A percentile compares a stretch with the other conserved stretches of the same genome.
Evolutionary conservation across 495 filamentous ascomycete genomes (phyloP).

Genomic region (Hypoxylon fragiforme): DNA sequence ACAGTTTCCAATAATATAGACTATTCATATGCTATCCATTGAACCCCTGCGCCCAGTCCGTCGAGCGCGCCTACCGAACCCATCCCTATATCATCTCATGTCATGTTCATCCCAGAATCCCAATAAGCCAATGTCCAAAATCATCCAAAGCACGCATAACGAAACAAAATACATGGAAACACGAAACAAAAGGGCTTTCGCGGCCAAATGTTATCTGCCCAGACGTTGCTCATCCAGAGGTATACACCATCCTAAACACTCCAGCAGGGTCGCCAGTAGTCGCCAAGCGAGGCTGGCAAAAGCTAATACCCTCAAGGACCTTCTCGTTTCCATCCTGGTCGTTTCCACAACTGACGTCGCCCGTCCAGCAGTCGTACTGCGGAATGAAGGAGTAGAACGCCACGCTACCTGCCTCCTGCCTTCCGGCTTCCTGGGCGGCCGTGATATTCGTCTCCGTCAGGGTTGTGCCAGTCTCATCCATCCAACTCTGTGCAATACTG

Average conservation of each 20-base stretch:
- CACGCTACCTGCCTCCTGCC: constrained; percentile 16
- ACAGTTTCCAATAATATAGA: constrained; percentile 4
- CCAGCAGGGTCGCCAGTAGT: constrained; percentile 8
- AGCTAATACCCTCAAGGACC: constrained; percentile 8
- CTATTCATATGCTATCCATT: not conserved
- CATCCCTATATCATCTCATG: not conserved
- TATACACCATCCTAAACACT: constrained; percentile 27
- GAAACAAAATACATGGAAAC: not conserved
- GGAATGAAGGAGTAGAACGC: constrained; percentile 30
- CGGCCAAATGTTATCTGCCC: too few relatives aligned
- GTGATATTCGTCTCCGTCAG: constrained; percentile 15
- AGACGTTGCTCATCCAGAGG: constrained; percentile 11
- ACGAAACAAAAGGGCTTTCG: not conserved
- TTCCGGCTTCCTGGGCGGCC: constrained; percentile 6
- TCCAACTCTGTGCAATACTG: constrained; percentile 18
- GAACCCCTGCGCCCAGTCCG: not conserved
- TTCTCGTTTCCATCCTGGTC: constrained; percentile 16
- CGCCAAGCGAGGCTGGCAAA: constrained; percentile 20
- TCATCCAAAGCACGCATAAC: not conserved
- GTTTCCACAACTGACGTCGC: constrained; percentile 18
- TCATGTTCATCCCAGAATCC: not conserved
- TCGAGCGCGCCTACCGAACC: not conserved
- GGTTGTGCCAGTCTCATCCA: constrained; percentile 20
- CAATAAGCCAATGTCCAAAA: too few relatives aligned
- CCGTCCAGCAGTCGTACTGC: constrained; percentile 26